These are phyloP conservation scores for Silene vulgaris DNA, from an alignment of 179 eudicot species.

Conservation along the genomic window DNA sequence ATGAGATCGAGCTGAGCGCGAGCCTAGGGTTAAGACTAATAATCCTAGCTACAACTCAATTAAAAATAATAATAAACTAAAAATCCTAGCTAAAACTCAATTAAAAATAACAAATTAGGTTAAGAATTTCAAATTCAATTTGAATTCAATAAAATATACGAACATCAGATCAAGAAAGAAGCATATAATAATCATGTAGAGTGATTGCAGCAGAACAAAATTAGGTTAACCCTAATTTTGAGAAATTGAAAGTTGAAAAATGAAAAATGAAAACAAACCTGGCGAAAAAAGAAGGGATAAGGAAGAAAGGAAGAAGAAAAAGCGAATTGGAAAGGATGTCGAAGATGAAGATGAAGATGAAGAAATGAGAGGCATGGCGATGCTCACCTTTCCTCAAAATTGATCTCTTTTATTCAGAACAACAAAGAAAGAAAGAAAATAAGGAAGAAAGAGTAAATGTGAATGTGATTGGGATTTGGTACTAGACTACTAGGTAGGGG, in stretches of 20 bases:
- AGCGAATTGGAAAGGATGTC: neutral
- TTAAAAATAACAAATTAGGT: no score
- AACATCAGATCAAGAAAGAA: neutral
- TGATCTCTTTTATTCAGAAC: neutral
- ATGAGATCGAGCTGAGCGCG: no score
- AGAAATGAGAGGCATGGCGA: neutral
- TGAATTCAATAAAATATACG: neutral
- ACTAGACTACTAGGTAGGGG: no score
- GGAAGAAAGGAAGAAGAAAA: neutral
- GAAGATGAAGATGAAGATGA: neutral
- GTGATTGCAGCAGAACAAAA: no score
- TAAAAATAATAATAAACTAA: no score
- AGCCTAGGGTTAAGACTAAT: no score
- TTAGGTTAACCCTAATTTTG: no score
- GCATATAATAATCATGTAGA: no score
- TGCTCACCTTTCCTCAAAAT: neutral
- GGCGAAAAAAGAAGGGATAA: neutral
- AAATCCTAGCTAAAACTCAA: no score
- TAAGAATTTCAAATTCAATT: neutral
- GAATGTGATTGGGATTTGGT: neutral
- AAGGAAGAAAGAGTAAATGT: neutral
- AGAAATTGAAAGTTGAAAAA: no score
- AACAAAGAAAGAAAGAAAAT: neutral
- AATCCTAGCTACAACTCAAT: no score
- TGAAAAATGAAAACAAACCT: neutral